phyloP scores from a whole-genome alignment of 495 filamentous ascomycete species.

The Mytilinidion resinicola region DNA sequence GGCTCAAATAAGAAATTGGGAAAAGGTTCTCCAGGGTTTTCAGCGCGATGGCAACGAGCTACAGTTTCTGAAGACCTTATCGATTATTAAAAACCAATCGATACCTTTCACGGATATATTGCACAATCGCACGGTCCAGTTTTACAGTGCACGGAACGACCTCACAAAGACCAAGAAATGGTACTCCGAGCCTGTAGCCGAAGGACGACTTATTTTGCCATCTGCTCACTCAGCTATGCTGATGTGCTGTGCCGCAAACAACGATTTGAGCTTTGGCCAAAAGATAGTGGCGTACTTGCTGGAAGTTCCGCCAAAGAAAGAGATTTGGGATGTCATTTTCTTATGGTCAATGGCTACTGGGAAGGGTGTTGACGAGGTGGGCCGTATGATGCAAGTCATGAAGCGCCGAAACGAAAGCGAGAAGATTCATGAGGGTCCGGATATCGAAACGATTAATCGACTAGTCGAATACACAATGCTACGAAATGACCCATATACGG shows the following conservation, averaged over 20 bases:
- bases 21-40: conserved; percentile 58
- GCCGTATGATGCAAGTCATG: conserved; percentile 61
- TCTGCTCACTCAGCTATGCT: conserved; percentile 28
- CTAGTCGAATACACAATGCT: conserved; percentile 69
- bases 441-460: conserved; percentile 65
- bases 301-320: conserved; percentile 42
- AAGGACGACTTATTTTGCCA: not conserved
- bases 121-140: conserved; percentile 46
- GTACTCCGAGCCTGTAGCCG: conserved; percentile 54
- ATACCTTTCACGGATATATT: conserved; percentile 24
- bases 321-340: conserved; percentile 62
- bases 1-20: conserved; percentile 42
- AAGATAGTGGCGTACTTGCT: conserved; percentile 55
- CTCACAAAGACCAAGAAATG: conserved; percentile 52
- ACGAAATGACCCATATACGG: conserved; percentile 61
- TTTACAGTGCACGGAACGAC: conserved; percentile 37
- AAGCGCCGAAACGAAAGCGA: conserved; percentile 38
- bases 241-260: conserved; percentile 50
- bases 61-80: conserved; percentile 44
- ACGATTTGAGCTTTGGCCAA: conserved; percentile 57
- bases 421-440: conserved; percentile 39
- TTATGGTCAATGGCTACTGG: conserved; percentile 70
- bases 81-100: conserved; percentile 30
- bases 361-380: conserved; percentile 62
- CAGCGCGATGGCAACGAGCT: conserved; percentile 54